These are phyloP conservation scores for Dactylellina haptotyla DNA, from an alignment of 2,329 filamentous ascomycete genomes.

Conservation along the genomic window DNA sequence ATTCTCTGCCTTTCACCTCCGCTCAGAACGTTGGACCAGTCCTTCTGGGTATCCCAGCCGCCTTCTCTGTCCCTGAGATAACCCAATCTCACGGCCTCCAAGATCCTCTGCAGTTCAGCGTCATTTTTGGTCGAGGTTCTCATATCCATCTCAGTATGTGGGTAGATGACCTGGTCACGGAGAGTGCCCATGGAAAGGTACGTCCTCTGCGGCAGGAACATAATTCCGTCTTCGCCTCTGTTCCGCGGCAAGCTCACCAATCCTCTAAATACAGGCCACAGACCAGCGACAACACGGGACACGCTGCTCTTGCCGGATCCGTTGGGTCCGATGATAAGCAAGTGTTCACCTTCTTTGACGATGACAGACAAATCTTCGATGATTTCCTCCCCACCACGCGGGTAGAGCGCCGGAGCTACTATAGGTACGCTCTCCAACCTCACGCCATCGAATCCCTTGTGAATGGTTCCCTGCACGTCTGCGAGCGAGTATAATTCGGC, in stretches of 20 bases:
- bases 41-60: slow-evolving; percentile 94
- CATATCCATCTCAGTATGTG: slow-evolving; percentile 95
- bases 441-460: slow-evolving; percentile 94
- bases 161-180: slow-evolving; percentile 97
- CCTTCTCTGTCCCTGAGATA: slow-evolving; percentile 93
- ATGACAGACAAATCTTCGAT: slow-evolving; percentile 89
- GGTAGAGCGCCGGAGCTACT: slow-evolving; percentile 87
- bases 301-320: slow-evolving; percentile 94
- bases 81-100: slow-evolving; percentile 85
- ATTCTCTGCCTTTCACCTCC: slow-evolving; percentile 98
- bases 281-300: slow-evolving; percentile 82
- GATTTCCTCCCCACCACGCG: slow-evolving; percentile 89
- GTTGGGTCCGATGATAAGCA: slow-evolving; percentile 93
- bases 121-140: slow-evolving; percentile 80
- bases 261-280: slow-evolving; percentile 96
- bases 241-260: slow-evolving; percentile 86
- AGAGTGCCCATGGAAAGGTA: slow-evolving; percentile 78
- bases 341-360: slow-evolving; percentile 87
- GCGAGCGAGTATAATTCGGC: slow-evolving; percentile 87
- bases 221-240: slow-evolving; percentile 87
- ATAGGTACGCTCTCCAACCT: slow-evolving; percentile 92
- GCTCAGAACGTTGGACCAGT: slow-evolving; percentile 98
- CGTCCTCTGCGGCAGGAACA: slow-evolving; percentile 95
- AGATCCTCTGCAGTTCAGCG: slow-evolving; percentile 76
- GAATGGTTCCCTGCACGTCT: slow-evolving; percentile 91